Evolutionary conservation across 2,329 filamentous ascomycete species (phyloP), one percentile per base, ranked within the genome.

Genomic region (Rhytidhysteron rufulum): DNA sequence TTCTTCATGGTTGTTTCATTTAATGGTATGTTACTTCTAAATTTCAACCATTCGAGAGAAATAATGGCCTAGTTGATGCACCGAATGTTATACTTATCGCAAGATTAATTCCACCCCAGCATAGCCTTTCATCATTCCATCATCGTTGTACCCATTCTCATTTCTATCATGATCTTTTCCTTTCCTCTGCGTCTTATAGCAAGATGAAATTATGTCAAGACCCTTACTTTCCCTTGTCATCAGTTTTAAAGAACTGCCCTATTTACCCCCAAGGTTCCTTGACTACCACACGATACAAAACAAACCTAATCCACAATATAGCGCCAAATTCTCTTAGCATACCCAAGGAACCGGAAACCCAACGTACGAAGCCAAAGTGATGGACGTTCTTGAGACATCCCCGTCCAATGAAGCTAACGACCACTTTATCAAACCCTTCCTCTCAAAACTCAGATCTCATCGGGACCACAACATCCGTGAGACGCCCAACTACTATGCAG

Each of bases 401-500:
- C n/a, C n/a, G n/a, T n/a, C n/a, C n/a, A n/a, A n/a, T n/a, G n/a
- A n/a, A n/a, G n/a, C n/a, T n/a, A n/a, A n/a, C n/a, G 31, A 15
- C 17, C 31, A 32, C 16, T 18, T 32, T 15, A n/a, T 16, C 8
- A 8, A n/a, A 32, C 13, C 13, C 31, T 18, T 15, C 31, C 8
- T 32, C 17, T 16, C 8, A 8, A n/a, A 8, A 7, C 31, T 18
- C 13, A 16, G 16, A 32, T 32, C 17, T 18, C 7, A 7, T 7
- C 24, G 24, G 8, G 8, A 27, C 24, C 24, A 8, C 24, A 16
- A n/a, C 10, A 29, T 21, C 13, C 3, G 33, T 8, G 59, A 65
- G 49, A 56, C 62, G 34, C 67, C 66, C 18, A 66, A 63, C 39
- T 69, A 69, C 57, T 71, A 63, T 46, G 49, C 53, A n/a, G 45